A percentile compares a stretch with the other conserved stretches of the same genome.
Conservation (phyloP, 2,329 filamentous ascomycete species). For the Ceratocystis alfenasii region DNA sequence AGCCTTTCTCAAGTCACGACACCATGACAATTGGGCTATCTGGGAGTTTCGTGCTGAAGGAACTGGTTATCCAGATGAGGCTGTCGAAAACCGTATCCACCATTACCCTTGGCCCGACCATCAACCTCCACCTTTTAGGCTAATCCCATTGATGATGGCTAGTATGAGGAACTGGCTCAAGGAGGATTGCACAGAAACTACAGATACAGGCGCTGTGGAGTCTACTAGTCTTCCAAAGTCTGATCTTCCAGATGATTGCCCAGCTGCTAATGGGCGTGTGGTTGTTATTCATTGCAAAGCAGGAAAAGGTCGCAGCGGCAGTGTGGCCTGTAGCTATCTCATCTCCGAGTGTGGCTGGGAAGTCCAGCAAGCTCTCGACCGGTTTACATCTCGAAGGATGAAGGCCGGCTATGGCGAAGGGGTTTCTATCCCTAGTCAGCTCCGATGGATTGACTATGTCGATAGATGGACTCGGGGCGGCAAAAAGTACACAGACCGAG, state of each 20-base stretch:
- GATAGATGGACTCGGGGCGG: slow-evolving; percentile 66
- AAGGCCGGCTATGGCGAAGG: slow-evolving; percentile 75
- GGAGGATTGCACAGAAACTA: slow-evolving; percentile 26
- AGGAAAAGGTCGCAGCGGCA: slow-evolving; percentile 87
- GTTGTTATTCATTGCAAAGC: slow-evolving; percentile 95
- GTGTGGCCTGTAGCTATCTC: slow-evolving; percentile 75
- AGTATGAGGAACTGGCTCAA: slow-evolving; percentile 84
- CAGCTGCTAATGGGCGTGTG: slow-evolving; percentile 34
- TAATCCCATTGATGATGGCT: slow-evolving; percentile 80
- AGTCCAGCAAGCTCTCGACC: slow-evolving; percentile 40
- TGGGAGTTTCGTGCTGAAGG: slow-evolving; percentile 98
- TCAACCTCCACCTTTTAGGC: slow-evolving; percentile 82
- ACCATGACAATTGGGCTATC: slow-evolving; percentile 77
- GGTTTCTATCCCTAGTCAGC: slow-evolving; percentile 84
- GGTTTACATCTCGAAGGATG: slow-evolving; percentile 75
- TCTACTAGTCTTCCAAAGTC: slow-evolving; percentile 7
- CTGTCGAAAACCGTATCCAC: slow-evolving; percentile 71
- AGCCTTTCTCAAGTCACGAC: slow-evolving; percentile 73
- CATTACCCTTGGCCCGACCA: slow-evolving; percentile 98
- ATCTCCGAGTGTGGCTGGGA: slow-evolving; percentile 68
- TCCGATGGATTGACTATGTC: slow-evolving; percentile 79
- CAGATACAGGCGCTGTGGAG: neutral
- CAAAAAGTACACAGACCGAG: slow-evolving; percentile 71
- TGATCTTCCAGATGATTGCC: slow-evolving; percentile 18
- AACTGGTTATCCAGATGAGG: slow-evolving; percentile 83